Evolutionary conservation across 164 flowering plant species (phyloP).

Genomic region (Malania oleifera): DNA sequence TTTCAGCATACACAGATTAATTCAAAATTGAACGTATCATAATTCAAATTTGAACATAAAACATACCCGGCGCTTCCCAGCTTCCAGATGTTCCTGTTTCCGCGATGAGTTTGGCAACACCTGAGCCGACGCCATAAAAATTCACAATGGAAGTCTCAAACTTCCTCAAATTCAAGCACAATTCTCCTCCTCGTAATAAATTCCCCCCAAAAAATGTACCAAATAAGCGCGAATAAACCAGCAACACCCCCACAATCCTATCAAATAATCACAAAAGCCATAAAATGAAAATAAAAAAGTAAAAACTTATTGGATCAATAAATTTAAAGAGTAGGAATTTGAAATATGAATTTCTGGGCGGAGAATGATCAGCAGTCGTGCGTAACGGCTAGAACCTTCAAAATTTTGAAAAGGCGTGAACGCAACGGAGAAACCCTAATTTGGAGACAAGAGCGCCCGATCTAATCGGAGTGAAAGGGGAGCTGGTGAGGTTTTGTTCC

Average conservation of each 20-base stretch:
- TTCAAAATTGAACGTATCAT: background rate
- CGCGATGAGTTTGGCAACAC: conserved; percentile 48
- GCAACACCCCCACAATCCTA: background rate
- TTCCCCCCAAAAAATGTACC: background rate
- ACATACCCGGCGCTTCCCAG: conserved; percentile 73
- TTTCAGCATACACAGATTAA: background rate
- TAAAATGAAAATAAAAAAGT: too few relatives aligned
- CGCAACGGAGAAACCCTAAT: conserved; percentile 3
- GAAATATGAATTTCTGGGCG: background rate
- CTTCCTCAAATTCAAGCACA: background rate
- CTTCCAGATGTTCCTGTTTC: conserved; percentile 64
- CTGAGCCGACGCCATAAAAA: conserved; percentile 73
- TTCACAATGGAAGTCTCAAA: background rate
- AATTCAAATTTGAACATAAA: conserved; percentile 1
- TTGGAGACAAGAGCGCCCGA: conserved; percentile 13
- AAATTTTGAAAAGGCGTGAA: background rate
- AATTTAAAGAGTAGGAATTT: background rate
- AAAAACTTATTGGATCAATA: too few relatives aligned
- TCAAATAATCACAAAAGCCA: too few relatives aligned
- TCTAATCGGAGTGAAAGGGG: conserved; percentile 28
- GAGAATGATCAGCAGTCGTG: background rate
- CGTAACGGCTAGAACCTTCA: conserved; percentile 9
- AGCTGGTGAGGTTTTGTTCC: conserved; percentile 5
- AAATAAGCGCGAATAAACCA: background rate
- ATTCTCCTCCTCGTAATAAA: background rate